These are phyloP conservation scores for Mycena rosella DNA, from an alignment of 768 basidiomycete species.

Conservation along the genomic window DNA sequence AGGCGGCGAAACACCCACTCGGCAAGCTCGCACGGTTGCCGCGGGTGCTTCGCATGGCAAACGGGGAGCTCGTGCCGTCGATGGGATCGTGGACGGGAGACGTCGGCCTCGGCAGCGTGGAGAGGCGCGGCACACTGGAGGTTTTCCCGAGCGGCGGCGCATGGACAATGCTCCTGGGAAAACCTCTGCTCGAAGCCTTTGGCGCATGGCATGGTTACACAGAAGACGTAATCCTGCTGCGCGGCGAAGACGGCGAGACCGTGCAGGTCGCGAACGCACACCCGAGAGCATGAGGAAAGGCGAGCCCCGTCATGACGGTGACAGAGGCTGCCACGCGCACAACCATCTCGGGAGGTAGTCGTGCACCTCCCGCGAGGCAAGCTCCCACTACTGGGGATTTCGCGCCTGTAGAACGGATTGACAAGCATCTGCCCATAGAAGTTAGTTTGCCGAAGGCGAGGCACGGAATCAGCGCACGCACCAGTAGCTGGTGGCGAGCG, in stretches of 20 bases:
- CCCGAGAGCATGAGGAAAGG: not conserved
- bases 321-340: constrained; percentile 11
- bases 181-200: constrained; percentile 34
- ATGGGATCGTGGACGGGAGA: constrained; percentile 30
- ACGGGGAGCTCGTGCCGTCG: constrained; percentile 30
- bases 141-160: constrained; percentile 37
- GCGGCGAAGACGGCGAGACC: not conserved
- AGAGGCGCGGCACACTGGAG: constrained; percentile 25
- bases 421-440: not conserved
- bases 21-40: not conserved
- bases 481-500: not conserved
- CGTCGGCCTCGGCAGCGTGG: constrained; percentile 19
- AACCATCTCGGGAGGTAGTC: not conserved
- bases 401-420: not conserved
- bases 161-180: constrained; percentile 34
- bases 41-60: constrained; percentile 35
- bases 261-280: constrained; percentile 3
- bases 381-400: not conserved
- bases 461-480: not conserved
- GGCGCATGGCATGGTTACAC: constrained; percentile 31
- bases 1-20: constrained; percentile 2
- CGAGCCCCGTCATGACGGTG: constrained; percentile 18
- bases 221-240: constrained; percentile 19
- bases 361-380: constrained; percentile 3
- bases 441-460: not conserved